These are phyloP conservation scores for Pterocarpus macrocarpus DNA, from an alignment of 306 rosid genomes.

Conservation along the genomic window DNA sequence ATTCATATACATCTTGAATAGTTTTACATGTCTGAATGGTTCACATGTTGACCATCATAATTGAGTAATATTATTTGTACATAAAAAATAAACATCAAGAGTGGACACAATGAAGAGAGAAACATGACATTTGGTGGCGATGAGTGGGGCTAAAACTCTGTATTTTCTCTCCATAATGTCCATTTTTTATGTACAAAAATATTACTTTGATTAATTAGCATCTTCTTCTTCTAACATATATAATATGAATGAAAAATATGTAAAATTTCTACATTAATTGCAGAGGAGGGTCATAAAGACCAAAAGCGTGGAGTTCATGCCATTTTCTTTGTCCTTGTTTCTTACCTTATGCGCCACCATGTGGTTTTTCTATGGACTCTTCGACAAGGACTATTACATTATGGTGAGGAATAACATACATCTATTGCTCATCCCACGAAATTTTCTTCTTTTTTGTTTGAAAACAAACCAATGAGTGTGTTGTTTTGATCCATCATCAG, in stretches of 20 bases:
- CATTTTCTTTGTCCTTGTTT: constrained; percentile 68
- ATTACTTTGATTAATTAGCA: not conserved
- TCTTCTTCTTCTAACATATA: not conserved
- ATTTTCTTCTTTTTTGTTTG: too few species aligned
- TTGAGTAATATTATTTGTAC: too few species aligned
- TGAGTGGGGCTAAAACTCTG: too few species aligned
- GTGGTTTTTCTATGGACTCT: constrained; percentile 81
- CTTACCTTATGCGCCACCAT: constrained; percentile 65
- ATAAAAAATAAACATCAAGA: too few species aligned
- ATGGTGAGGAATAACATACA: constrained; percentile 57
- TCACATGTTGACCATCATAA: too few species aligned
- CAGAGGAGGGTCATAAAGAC: constrained; percentile 76
- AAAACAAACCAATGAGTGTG: constrained; percentile 22
- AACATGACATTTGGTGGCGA: too few species aligned
- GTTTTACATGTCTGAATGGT: not conserved
- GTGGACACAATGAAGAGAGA: too few species aligned
- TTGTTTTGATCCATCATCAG: constrained; percentile 45
- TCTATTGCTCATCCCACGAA: not conserved
- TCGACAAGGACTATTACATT: constrained; percentile 62
- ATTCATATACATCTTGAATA: not conserved
- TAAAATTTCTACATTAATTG: constrained; percentile 29
- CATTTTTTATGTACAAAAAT: too few species aligned
- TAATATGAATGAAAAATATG: not conserved
- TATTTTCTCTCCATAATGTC: too few species aligned
- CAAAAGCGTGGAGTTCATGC: constrained; percentile 77